Conservation (phyloP, 192 early-diverging fungal species). For the Rhizophagus prolifer region DNA sequence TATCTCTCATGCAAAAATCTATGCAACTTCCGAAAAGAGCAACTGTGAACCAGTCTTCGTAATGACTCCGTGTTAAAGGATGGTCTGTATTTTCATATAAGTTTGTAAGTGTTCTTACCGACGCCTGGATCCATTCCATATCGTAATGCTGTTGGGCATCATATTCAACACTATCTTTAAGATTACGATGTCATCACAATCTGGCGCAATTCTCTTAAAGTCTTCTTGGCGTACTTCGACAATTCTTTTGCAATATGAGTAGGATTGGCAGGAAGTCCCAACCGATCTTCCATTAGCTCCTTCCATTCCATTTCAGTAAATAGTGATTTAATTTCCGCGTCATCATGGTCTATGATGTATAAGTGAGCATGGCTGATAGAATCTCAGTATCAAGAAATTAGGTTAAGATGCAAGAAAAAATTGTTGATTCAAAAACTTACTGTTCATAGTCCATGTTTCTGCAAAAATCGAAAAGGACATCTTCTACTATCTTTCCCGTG, state of each 20-base stretch:
- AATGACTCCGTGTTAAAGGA: neutral
- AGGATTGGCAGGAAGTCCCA: neutral
- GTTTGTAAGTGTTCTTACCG: too few relatives aligned
- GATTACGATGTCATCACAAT: conserved; percentile 10
- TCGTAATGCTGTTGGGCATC: neutral
- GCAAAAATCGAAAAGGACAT: conserved; percentile 19
- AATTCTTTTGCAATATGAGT: conserved; percentile 17
- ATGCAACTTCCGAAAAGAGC: conserved; percentile 25
- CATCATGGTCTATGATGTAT: conserved; percentile 20
- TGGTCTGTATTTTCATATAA: neutral
- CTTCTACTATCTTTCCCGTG: conserved; percentile 20
- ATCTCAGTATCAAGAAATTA: neutral
- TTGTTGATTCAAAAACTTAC: too few relatives aligned
- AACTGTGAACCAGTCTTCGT: conserved; percentile 16
- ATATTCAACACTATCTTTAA: conserved; percentile 2
- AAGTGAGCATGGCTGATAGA: conserved; percentile 19
- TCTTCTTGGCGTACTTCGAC: conserved; percentile 13
- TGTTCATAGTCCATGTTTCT: neutral
- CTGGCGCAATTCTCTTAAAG: conserved; percentile 12
- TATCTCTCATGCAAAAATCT: conserved; percentile 16
- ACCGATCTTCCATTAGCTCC: conserved; percentile 14
- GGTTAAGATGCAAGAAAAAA: too few relatives aligned
- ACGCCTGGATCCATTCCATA: neutral
- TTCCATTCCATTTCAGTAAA: conserved; percentile 25
- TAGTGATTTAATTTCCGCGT: conserved; percentile 7